A percentile compares a stretch with the other conserved stretches of the same genome.
Conservation (phyloP, 768 basidiomycete genomes). For the Tulasnella sp. region DNA sequence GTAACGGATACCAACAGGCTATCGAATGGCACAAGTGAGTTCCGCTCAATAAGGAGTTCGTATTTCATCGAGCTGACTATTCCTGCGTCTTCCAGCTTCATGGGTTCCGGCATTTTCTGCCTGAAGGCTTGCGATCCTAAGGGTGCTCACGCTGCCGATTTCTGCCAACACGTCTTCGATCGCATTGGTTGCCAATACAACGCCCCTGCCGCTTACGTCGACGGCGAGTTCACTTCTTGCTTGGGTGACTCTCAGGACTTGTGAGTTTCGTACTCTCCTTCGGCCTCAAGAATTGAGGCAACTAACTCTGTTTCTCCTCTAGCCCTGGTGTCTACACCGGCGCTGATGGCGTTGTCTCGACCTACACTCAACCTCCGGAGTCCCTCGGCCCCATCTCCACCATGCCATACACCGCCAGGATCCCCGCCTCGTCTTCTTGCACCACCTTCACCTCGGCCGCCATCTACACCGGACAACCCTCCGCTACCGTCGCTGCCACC, state of each 20-base stretch:
- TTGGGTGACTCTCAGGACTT: constrained; percentile 19
- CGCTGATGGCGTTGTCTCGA: constrained; percentile 15
- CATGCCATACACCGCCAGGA: constrained; percentile 20
- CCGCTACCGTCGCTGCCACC: neutral
- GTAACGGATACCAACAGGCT: constrained; percentile 12
- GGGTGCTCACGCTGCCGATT: constrained; percentile 13
- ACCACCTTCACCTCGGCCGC: constrained; percentile 17
- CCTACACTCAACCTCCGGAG: constrained; percentile 19
- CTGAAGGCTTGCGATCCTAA: constrained; percentile 25
- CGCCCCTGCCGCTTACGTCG: constrained; percentile 16
- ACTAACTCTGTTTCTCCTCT: neutral
- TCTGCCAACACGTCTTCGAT: constrained; percentile 19
- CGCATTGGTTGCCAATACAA: constrained; percentile 20
- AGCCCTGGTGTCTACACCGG: constrained; percentile 17
- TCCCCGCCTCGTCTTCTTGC: constrained; percentile 23
- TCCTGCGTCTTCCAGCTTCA: constrained; percentile 19
- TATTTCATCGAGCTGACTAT: neutral
- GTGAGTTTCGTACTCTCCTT: constrained; percentile 10
- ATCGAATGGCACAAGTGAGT: constrained; percentile 18
- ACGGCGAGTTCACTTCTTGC: constrained; percentile 18
- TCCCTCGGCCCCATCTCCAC: constrained; percentile 17
- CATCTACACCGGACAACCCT: constrained; percentile 12
- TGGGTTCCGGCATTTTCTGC: constrained; percentile 24
- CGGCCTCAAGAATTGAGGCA: neutral
- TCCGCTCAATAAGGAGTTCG: neutral